phyloP scores from a whole-genome alignment of 768 basidiomycete species.

The Leucocoprinus birnbaumii region DNA sequence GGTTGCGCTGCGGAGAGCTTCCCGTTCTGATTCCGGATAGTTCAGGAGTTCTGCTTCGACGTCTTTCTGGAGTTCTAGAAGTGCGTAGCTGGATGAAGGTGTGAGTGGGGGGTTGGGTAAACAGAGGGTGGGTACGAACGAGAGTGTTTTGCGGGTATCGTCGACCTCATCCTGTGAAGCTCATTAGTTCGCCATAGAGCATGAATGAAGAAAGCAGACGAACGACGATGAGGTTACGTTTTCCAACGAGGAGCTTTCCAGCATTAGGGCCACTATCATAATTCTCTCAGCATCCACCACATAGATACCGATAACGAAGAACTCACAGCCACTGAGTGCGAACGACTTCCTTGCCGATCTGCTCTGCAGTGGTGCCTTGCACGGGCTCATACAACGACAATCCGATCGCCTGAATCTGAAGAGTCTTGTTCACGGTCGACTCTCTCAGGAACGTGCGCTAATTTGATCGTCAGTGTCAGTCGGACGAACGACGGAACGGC shows the following conservation, averaged over 20 bases:
- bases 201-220: slow-evolving; percentile 23
- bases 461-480: slow-evolving; percentile 22
- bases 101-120: not conserved
- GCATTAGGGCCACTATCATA: slow-evolving; percentile 58
- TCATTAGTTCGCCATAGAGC: not conserved
- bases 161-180: slow-evolving; percentile 75
- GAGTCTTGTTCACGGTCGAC: slow-evolving; percentile 63
- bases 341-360: slow-evolving; percentile 81
- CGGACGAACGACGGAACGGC: not conserved
- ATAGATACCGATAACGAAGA: not conserved
- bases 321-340: slow-evolving; percentile 96
- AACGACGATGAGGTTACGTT: slow-evolving; percentile 80
- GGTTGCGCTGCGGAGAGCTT: slow-evolving; percentile 61
- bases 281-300: not conserved
- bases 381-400: slow-evolving; percentile 93
- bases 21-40: slow-evolving; percentile 71
- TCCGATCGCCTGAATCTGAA: slow-evolving; percentile 95
- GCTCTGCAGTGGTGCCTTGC: slow-evolving; percentile 67
- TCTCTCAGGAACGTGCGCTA: slow-evolving; percentile 82
- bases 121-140: slow-evolving; percentile 38
- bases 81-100: slow-evolving; percentile 64
- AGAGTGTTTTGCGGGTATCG: slow-evolving; percentile 84
- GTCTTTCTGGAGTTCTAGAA: slow-evolving; percentile 87
- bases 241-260: slow-evolving; percentile 72
- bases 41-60: slow-evolving; percentile 67